Evolutionary conservation across 331 rosid species (phyloP).

Genomic region (Malus hybrid): DNA sequence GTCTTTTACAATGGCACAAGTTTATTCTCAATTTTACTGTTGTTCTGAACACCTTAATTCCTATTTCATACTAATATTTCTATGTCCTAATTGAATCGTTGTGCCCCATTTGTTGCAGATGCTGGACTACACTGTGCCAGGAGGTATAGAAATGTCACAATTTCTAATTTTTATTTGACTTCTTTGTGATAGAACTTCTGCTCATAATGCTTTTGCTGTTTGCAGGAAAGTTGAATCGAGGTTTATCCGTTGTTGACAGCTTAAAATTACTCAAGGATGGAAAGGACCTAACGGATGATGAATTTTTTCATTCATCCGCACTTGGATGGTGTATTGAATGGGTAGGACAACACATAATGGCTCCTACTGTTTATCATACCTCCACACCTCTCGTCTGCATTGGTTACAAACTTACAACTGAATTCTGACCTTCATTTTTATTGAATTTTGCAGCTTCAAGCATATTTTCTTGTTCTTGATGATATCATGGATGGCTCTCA

Average conservation of each 20-base stretch:
- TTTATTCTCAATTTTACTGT: not conserved
- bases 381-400: not conserved
- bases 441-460: constrained; percentile 57
- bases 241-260: constrained; percentile 90
- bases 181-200: not conserved
- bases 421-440: not conserved
- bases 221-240: constrained; percentile 91
- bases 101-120: constrained; percentile 44
- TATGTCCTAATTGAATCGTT: not conserved
- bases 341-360: constrained; percentile 16
- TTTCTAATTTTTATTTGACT: not conserved
- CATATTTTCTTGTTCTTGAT: constrained; percentile 88
- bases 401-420: not conserved
- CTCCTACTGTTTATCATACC: not conserved
- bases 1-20: not conserved
- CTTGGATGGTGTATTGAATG: constrained; percentile 71
- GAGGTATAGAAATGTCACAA: constrained; percentile 40
- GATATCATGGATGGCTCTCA: constrained; percentile 92
- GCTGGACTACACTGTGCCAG: constrained; percentile 96
- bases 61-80: not conserved
- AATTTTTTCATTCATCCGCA: constrained; percentile 67
- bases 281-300: constrained; percentile 51
- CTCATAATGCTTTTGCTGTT: not conserved
- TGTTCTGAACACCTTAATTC: not conserved
- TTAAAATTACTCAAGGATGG: constrained; percentile 66